Conservation (phyloP, 1,284 basidiomycete species). For the Gomphus bonarii region DNA sequence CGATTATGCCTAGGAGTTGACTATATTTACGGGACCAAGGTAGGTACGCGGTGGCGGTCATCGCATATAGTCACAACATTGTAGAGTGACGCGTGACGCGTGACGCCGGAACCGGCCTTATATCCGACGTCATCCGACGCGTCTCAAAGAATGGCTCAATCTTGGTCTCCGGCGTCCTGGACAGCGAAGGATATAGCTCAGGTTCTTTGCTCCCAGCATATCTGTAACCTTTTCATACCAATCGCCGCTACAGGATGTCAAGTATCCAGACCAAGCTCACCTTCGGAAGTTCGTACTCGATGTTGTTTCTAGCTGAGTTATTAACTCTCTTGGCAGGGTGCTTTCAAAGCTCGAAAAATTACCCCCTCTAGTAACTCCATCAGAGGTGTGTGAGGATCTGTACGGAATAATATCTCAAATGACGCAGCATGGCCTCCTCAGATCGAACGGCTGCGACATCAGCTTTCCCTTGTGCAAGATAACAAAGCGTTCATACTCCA, state of each 20-base stretch:
- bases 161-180: slow-evolving; percentile 48
- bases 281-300: slow-evolving; percentile 22
- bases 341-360: slow-evolving; percentile 64
- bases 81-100: background rate
- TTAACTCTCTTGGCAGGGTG: slow-evolving; percentile 36
- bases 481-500: slow-evolving; percentile 92
- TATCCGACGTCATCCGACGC: too few species aligned
- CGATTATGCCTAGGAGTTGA: too few species aligned
- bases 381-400: slow-evolving; percentile 52
- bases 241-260: slow-evolving; percentile 32
- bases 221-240: background rate
- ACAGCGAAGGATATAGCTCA: slow-evolving; percentile 60
- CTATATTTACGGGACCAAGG: too few species aligned
- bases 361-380: slow-evolving; percentile 82
- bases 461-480: slow-evolving; percentile 72
- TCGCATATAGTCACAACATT: too few species aligned
- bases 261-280: slow-evolving; percentile 37
- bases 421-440: slow-evolving; percentile 22
- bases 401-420: slow-evolving; percentile 8
- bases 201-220: slow-evolving; percentile 22
- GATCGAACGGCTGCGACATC: slow-evolving; percentile 80
- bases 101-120: background rate
- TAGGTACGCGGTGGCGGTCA: too few species aligned
- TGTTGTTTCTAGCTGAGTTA: background rate
- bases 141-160: background rate